phyloP scores from a whole-genome alignment of 2,329 filamentous ascomycete species.

The Colletotrichum lini region DNA sequence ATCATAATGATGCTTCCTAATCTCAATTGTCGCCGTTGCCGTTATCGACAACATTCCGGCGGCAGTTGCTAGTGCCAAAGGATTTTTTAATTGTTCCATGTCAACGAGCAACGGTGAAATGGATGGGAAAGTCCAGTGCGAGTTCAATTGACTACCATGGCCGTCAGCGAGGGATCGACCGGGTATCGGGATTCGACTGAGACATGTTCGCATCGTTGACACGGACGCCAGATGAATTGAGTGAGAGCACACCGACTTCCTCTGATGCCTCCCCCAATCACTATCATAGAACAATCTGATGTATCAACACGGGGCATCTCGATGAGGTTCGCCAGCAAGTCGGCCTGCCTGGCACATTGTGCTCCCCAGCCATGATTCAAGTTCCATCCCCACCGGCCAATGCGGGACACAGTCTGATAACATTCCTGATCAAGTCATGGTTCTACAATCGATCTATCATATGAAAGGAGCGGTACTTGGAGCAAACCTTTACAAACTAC shows the following conservation, averaged over 20 bases:
- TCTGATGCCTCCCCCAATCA: background rate
- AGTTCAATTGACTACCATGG: background rate
- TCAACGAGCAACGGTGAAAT: background rate
- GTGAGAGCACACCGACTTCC: background rate
- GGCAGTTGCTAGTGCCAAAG: background rate
- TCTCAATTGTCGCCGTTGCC: background rate
- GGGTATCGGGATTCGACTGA: slow-evolving; percentile 19
- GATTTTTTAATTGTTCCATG: background rate
- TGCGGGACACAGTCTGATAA: background rate
- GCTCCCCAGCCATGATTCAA: too few species aligned
- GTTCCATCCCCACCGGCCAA: slow-evolving; percentile 1
- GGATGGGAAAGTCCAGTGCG: background rate
- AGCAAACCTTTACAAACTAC: background rate
- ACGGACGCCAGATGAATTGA: slow-evolving; percentile 34
- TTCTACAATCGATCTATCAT: background rate
- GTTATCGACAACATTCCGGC: background rate
- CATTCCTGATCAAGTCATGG: background rate
- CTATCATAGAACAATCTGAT: background rate
- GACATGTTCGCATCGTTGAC: slow-evolving; percentile 14
- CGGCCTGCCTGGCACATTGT: background rate
- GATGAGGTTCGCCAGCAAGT: background rate
- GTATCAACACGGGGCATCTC: background rate
- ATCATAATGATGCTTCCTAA: too few species aligned
- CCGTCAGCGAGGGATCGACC: slow-evolving; percentile 14
- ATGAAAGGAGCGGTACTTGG: background rate